Percentiles rank a stretch among this genome's conserved stretches.
Conservation (phyloP, 352 stramenopile genomes). For the Globisporangium cederbergense region DNA sequence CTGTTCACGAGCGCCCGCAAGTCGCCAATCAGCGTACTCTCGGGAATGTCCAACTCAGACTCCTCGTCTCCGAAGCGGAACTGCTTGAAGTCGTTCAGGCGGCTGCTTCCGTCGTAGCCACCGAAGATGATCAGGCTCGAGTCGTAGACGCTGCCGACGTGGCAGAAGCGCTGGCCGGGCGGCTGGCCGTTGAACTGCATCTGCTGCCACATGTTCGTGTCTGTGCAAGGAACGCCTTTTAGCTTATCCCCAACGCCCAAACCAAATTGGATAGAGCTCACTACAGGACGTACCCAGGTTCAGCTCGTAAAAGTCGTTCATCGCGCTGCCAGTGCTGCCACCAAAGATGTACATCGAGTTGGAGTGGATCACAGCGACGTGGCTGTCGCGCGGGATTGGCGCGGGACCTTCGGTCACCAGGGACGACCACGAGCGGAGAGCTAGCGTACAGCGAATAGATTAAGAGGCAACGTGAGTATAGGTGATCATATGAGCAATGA, state of each 20-base stretch:
- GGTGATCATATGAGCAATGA: no score
- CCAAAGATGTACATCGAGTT: constrained; percentile 95
- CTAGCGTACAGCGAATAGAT: constrained; percentile 22
- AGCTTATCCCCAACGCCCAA: not conserved
- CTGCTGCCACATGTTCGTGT: constrained; percentile 64
- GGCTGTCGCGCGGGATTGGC: constrained; percentile 95
- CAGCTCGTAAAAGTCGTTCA: constrained; percentile 98
- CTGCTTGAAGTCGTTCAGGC: constrained; percentile 95
- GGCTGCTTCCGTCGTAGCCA: constrained; percentile 94
- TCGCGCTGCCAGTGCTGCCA: constrained; percentile 93
- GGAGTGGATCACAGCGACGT: constrained; percentile 93
- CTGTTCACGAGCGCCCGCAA: constrained; percentile 78
- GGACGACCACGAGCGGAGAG: constrained; percentile 83
- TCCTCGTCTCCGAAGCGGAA: constrained; percentile 84
- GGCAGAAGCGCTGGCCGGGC: constrained; percentile 95
- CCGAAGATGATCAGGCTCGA: constrained; percentile 93
- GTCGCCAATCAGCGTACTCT: constrained; percentile 75
- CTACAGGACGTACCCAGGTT: constrained; percentile 44
- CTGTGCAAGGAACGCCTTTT: constrained; percentile 18
- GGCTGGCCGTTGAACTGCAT: constrained; percentile 78
- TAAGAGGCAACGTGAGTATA: constrained; percentile 1
- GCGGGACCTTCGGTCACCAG: constrained; percentile 87
- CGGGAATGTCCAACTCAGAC: constrained; percentile 82
- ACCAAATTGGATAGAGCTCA: not conserved
- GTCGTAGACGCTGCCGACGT: constrained; percentile 92